Conservation (phyloP, 169 alveolate genomes). For the Eimeria necatrix region DNA sequence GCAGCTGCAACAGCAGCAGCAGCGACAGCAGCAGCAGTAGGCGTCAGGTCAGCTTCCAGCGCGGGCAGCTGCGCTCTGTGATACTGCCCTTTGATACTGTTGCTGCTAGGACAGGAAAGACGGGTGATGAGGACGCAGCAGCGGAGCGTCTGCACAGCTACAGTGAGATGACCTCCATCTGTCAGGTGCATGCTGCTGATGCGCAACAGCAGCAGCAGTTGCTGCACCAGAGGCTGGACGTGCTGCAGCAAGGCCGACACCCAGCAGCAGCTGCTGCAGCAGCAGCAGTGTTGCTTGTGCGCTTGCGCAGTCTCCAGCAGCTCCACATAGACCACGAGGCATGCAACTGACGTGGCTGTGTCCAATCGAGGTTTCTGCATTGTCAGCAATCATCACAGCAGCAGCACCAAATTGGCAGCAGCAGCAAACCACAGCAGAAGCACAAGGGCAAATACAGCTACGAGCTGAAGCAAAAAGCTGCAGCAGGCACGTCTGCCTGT, state of each 20-base stretch:
- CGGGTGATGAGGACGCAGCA: conserved; percentile 58
- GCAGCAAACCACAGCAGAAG: background rate
- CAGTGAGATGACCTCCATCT: conserved; percentile 26
- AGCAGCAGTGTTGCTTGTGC: conserved; percentile 65
- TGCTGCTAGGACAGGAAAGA: conserved; percentile 51
- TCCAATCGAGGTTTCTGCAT: conserved; percentile 39
- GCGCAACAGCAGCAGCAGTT: conserved; percentile 72
- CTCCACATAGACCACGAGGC: conserved; percentile 48
- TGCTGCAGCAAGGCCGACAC: conserved; percentile 43
- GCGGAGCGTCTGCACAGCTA: conserved; percentile 64
- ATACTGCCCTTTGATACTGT: background rate
- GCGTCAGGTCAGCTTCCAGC: background rate
- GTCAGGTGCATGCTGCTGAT: conserved; percentile 51
- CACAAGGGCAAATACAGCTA: background rate
- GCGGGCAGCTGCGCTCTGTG: background rate
- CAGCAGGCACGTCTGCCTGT: background rate
- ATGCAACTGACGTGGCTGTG: conserved; percentile 16
- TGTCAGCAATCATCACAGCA: conserved; percentile 17
- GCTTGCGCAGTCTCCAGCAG: conserved; percentile 38
- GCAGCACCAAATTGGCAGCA: background rate
- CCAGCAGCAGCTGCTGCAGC: conserved; percentile 61
- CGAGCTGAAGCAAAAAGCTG: background rate
- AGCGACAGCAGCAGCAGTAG: background rate
- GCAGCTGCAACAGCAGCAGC: background rate
- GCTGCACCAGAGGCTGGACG: conserved; percentile 54